Evolutionary conservation across 352 stramenopile species (phyloP), one percentile per base, ranked within the genome.

Genomic region (Thalassiosira exigua): DNA sequence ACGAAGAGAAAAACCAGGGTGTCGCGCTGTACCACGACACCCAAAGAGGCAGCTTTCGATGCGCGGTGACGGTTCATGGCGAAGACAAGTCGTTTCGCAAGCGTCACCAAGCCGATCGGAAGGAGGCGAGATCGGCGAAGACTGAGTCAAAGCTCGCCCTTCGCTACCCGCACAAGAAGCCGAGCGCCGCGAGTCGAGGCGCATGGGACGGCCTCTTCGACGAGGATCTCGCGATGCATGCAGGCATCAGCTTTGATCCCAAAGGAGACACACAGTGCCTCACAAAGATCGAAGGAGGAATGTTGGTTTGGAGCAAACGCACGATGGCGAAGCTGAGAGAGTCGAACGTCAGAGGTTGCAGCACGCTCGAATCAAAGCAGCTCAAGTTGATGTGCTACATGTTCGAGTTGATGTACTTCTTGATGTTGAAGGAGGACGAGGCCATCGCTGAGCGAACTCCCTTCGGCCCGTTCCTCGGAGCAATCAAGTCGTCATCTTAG

Each of bases 301-400:
- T 17, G 36, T 46, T 46, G 7, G 36, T 46, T 29, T 30, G 36
- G 36, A 46, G 36, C 36, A 46, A 46, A 17, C 17, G 36, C 7
- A 46, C 36, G 17, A 46, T 46, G n/a, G 90, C n/a, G 46, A 56
- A 56, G 46, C n/a, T 56, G 46, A 7, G n/a, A 21, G 46, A 56
- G 5, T 26, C 12, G 12, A 56, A 56, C 46, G 21, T 17, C 5
- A 9, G 5, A 7, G 21, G 46, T 19, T 56, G 12, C 12, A 26
- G 4, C 46, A 19, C 5, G 46, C 46, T 56, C 12, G 39, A 48
- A n/a, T n/a, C 11, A n/a, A 56, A 56, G 46, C 46, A 56, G 46
- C 12, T 26, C n/a, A 56, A 56, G 46, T 26, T 56, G 12, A 21
- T 56, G 12, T 26, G 12, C 12, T 56, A 21, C 46, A 56, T 56